These are phyloP conservation scores for Phytophthora cajani DNA, from an alignment of 352 stramenopile genomes.

Conservation along the genomic window DNA sequence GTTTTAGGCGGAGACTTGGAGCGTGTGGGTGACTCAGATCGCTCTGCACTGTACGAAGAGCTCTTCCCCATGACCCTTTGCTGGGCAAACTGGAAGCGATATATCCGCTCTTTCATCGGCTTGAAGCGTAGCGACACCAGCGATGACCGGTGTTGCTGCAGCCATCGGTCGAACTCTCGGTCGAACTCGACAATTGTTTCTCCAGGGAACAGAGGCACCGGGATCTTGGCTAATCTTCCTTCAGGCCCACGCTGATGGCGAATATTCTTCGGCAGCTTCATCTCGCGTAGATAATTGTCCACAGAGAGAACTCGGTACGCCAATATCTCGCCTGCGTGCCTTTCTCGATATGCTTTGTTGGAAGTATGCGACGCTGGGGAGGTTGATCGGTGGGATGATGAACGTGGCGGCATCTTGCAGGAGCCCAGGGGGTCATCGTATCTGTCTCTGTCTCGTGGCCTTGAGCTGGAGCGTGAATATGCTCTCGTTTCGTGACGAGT, in stretches of 20 bases:
- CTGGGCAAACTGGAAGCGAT: slow-evolving; percentile 27
- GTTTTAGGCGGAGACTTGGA: not conserved
- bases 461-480: slow-evolving; percentile 3
- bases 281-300: slow-evolving; percentile 19
- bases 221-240: slow-evolving; percentile 25
- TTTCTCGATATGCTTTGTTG: not conserved
- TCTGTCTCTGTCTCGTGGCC: slow-evolving; percentile 5
- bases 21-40: not conserved
- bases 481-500: too few relatives aligned
- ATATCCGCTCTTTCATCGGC: slow-evolving; percentile 28
- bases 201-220: slow-evolving; percentile 25
- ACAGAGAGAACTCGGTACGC: slow-evolving; percentile 9
- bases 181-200: slow-evolving; percentile 31
- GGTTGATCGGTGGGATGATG: not conserved
- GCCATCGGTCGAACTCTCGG: slow-evolving; percentile 26
- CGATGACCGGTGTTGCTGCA: slow-evolving; percentile 26
- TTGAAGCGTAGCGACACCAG: slow-evolving; percentile 10
- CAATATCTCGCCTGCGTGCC: slow-evolving; percentile 26
- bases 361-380: slow-evolving; percentile 2
- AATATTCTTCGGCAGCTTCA: slow-evolving; percentile 18
- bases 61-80: slow-evolving; percentile 8
- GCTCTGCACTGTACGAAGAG: not conserved
- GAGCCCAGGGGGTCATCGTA: slow-evolving; percentile 6
- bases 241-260: not conserved
- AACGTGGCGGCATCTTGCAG: slow-evolving; percentile 18